Percentiles rank a stretch among this genome's conserved stretches.
Evolutionary conservation across 805 yeast genomes (phyloP).

Genomic region (Kluyveromyces wickerhamii): DNA sequence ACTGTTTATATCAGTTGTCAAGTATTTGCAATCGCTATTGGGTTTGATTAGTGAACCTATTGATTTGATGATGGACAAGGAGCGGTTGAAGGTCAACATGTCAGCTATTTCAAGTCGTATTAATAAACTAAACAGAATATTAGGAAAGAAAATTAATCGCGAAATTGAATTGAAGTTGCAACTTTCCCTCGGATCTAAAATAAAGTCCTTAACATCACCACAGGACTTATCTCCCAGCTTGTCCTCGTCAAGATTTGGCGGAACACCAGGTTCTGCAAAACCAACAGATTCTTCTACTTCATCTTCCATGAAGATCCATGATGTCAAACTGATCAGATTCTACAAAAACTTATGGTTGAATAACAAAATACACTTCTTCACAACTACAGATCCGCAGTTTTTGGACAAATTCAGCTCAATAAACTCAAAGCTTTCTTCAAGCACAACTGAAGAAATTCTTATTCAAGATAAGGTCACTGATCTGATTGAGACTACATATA

Average conservation of each 20-base stretch:
- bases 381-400: slow-evolving; percentile 24
- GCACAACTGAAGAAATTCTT: slow-evolving; percentile 14
- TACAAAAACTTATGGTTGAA: slow-evolving; percentile 35
- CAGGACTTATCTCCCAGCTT: slow-evolving; percentile 20
- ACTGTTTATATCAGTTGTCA: slow-evolving; percentile 21
- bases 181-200: slow-evolving; percentile 12
- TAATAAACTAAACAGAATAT: slow-evolving; percentile 19
- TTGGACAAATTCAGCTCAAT: slow-evolving; percentile 26
- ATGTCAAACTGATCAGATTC: slow-evolving; percentile 25
- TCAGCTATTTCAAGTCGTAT: slow-evolving; percentile 14
- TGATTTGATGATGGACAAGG: slow-evolving; percentile 11
- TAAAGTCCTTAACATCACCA: slow-evolving; percentile 6
- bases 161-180: slow-evolving; percentile 18
- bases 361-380: slow-evolving; percentile 31
- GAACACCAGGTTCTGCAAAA: slow-evolving; percentile 21
- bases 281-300: slow-evolving; percentile 10
- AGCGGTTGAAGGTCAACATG: slow-evolving; percentile 11
- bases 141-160: slow-evolving; percentile 17
- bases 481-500: slow-evolving; percentile 32
- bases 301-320: slow-evolving; percentile 17
- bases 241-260: slow-evolving; percentile 24
- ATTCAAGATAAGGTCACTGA: slow-evolving; percentile 21
- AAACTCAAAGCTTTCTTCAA: slow-evolving; percentile 26
- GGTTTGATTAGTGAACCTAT: slow-evolving; percentile 11
- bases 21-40: slow-evolving; percentile 18